phyloP scores from a whole-genome alignment of 2,329 filamentous ascomycete species.

The Pseudopithomyces maydicus region DNA sequence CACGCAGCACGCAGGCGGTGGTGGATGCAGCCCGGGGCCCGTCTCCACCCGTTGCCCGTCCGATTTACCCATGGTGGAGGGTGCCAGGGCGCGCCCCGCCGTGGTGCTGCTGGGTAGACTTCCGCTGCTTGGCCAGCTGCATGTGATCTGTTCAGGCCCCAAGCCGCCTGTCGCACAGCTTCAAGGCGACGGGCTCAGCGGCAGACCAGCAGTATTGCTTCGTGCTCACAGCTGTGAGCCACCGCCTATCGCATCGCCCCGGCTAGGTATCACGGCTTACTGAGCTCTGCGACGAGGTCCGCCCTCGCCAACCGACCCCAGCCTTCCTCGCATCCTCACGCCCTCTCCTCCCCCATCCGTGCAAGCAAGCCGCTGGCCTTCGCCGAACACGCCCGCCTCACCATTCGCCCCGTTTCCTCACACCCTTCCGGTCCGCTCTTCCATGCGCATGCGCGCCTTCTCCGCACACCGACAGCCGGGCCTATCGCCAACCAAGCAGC shows the following conservation, averaged over 20 bases:
- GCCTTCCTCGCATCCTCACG: slow-evolving; percentile 12
- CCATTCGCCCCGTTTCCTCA: slow-evolving; percentile 1
- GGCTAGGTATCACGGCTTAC: slow-evolving; percentile 19
- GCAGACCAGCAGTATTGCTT: slow-evolving; percentile 27
- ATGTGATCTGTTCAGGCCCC: slow-evolving; percentile 38
- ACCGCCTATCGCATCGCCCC: slow-evolving; percentile 11
- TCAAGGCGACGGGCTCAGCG: slow-evolving; percentile 22
- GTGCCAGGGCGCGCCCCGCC: slow-evolving; percentile 5
- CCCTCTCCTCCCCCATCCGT: slow-evolving; percentile 12
- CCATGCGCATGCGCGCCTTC: slow-evolving; percentile 38
- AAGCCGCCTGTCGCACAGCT: slow-evolving; percentile 37
- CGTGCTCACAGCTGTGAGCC: slow-evolving; percentile 20
- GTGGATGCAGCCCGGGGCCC: not conserved
- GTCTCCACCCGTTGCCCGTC: not conserved
- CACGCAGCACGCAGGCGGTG: not conserved
- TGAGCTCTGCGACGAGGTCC: slow-evolving; percentile 5
- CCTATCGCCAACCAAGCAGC: slow-evolving; percentile 32
- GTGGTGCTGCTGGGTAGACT: slow-evolving; percentile 13
- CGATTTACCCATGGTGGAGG: slow-evolving; percentile 11
- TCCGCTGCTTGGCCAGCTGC: slow-evolving; percentile 32
- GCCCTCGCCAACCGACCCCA: slow-evolving; percentile 12
- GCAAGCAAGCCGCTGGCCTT: slow-evolving; percentile 9
- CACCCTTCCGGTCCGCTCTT: slow-evolving; percentile 6
- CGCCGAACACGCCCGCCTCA: slow-evolving; percentile 16
- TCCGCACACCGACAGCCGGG: slow-evolving; percentile 21